Conservation (phyloP, 2,329 filamentous ascomycete species). For the Epichloe coenophiala region DNA sequence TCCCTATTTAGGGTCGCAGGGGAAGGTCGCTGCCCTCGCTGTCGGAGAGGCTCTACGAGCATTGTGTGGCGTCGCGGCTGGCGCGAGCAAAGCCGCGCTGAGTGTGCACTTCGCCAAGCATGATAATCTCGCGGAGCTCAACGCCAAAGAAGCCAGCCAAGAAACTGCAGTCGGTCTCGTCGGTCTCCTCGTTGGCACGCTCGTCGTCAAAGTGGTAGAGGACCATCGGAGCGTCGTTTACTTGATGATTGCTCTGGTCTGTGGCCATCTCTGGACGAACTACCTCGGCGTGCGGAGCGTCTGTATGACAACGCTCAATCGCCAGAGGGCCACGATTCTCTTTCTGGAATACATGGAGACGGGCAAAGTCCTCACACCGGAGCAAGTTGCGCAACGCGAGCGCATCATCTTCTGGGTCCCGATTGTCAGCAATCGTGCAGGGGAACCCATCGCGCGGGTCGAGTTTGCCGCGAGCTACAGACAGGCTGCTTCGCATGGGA, state of each 20-base stretch:
- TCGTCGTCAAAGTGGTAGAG: slow-evolving; percentile 66
- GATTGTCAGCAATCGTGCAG: slow-evolving; percentile 15
- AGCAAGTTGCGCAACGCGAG: slow-evolving; percentile 51
- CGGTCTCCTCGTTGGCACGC: slow-evolving; percentile 71
- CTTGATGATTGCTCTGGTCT: slow-evolving; percentile 57
- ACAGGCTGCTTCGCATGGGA: slow-evolving; percentile 15
- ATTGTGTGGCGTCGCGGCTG: slow-evolving; percentile 80
- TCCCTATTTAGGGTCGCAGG: slow-evolving; percentile 49
- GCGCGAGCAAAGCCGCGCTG: slow-evolving; percentile 78
- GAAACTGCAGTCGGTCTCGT: slow-evolving; percentile 84
- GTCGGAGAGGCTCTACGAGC: slow-evolving; percentile 37
- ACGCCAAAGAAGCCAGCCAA: slow-evolving; percentile 89
- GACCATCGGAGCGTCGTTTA: slow-evolving; percentile 60
- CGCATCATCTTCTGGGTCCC: slow-evolving; percentile 41
- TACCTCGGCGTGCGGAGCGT: slow-evolving; percentile 76
- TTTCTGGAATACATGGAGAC: slow-evolving; percentile 43
- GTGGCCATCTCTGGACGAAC: slow-evolving; percentile 70
- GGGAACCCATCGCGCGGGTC: slow-evolving; percentile 19
- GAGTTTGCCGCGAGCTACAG: slow-evolving; percentile 30
- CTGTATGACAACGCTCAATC: slow-evolving; percentile 70
- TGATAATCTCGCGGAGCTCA: slow-evolving; percentile 83
- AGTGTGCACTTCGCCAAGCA: slow-evolving; percentile 82
- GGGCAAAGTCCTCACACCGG: slow-evolving; percentile 44
- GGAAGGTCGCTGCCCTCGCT: slow-evolving; percentile 37
- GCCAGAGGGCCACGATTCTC: slow-evolving; percentile 72